Base-by-base conservation (phyloP, 2,329 filamentous ascomycete species). In the Pseudofabraea citricarpa region DNA sequence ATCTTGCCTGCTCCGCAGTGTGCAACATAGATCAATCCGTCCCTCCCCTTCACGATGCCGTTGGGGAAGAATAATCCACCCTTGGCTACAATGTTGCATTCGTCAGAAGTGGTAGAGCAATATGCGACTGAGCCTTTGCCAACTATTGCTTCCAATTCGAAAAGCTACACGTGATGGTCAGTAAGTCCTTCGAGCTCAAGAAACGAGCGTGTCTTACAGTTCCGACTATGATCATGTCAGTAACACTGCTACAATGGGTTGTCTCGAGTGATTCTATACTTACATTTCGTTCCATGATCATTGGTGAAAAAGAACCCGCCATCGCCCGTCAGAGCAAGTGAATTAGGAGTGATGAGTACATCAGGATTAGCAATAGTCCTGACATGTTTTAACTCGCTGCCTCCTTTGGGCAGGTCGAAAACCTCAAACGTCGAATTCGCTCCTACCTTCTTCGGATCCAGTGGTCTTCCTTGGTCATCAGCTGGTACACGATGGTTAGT, bases 381-480 rank as follows among this genome's bases (percentile, higher is more conserved):
- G 4, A 61, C 48, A 47, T 59, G 52, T 15, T 53, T 46, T 44
- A 62, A 44, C n/a, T 32, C 47, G 4, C 48, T 39, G 5, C 51
- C 45, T 2, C 47, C 44, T 3, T 48, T 27, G 5, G 44, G 42
- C n/a, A 59, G 47, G 18, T 61, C 54, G 43, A 64, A 64, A 0
- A 62, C 48, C 20, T 65, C 61, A 27, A 65, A 49, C 1, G 62
- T 64, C 5, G 57, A 53, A 44, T 64, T 64, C 7, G 52, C 56
- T 3, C 62, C 63, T 8, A 56, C 37, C 2, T 47, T 49, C 7
- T 26, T 36, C 6, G 55, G 41, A 46, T 63, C 56, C 15, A 61
- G 41, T 3, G 52, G 33, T 4, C 53, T 44, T 27, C 58, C 58
- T 3, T 50, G 51, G 6, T 21, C 24, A 39, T 62, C 49, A 12